Evolutionary conservation across 176 grass and related monocot species (phyloP), one percentile per base, ranked within the genome.

Genomic region (Musa schizocarpa): DNA sequence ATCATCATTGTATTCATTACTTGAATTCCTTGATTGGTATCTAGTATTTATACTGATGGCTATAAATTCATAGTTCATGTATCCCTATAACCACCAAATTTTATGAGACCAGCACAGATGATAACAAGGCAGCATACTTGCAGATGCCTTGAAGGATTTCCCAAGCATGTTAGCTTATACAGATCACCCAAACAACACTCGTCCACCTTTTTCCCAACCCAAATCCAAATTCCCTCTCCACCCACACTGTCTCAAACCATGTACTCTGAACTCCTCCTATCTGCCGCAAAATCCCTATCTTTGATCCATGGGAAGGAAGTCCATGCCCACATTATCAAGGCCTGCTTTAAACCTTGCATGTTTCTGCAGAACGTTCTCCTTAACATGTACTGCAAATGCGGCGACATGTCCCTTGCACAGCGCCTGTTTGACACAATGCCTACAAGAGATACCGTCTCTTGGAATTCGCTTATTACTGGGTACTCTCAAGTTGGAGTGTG

Each of bases 341-440:
- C 75, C 19, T 78, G 68, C 52, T 80, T 77, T 1, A 2, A 8
- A 9, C 74, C 85, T 58, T 85, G 80, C 21, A 50, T 84, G 27
- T 90, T 85, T 85, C 75, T 90, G 65, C 65, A 75, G 73, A 88
- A 95, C 81, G 80, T 77, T 53, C 85, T 90, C 79, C 88, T 86
- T 3, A 69, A 63, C 0, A 75, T 82, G 4, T 88, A 90, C 57
- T 80, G 88, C 27, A 80, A 84, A 81, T 75, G 64, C 26, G 72
- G 72, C 9, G 78, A 72, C 5, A n/a, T 77, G 0, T 1, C 14
- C 11, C 14, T n/a, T 16, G 81, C 88, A 11, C 76, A 76, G 25
- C 74, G 23, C 64, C 50, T 95, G 88, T 81, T 96, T 53, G 92
- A 96, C 78, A 75, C 83, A 83, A 64, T 80, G 56, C 56, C 52